Conservation (phyloP, 148 eudicot genomes). For the Rhododendron kiyosumense region DNA sequence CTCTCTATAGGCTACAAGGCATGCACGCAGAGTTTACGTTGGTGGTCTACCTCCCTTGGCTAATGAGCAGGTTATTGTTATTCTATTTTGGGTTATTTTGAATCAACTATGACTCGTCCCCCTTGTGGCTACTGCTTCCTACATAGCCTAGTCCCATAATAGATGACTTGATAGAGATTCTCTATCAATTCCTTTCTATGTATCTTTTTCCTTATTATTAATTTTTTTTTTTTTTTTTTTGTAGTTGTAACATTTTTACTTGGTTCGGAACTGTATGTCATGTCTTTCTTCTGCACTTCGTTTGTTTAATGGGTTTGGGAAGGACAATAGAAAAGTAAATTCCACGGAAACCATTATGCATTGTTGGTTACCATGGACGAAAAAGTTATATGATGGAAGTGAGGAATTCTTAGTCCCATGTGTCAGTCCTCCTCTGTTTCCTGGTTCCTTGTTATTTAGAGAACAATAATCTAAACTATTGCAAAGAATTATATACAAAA, state of each 20-base stretch:
- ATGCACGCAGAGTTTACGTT: slow-evolving; percentile 95
- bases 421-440: neutral
- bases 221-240: neutral
- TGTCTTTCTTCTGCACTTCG: neutral
- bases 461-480: neutral
- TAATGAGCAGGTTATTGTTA: slow-evolving; percentile 70
- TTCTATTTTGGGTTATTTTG: neutral
- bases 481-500: neutral
- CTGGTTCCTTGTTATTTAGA: neutral
- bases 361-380: neutral
- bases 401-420: neutral
- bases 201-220: neutral
- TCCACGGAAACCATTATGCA: neutral
- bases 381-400: neutral
- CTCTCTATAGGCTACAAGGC: slow-evolving; percentile 75
- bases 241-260: neutral
- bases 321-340: neutral
- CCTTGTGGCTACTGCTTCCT: neutral
- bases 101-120: neutral
- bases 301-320: neutral
- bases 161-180: neutral
- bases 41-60: slow-evolving; percentile 95
- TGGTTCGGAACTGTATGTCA: neutral
- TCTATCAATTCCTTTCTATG: neutral
- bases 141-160: neutral